Evolutionary conservation across 2,329 filamentous ascomycete species (phyloP).

Genomic region (Claviceps fusiformis): DNA sequence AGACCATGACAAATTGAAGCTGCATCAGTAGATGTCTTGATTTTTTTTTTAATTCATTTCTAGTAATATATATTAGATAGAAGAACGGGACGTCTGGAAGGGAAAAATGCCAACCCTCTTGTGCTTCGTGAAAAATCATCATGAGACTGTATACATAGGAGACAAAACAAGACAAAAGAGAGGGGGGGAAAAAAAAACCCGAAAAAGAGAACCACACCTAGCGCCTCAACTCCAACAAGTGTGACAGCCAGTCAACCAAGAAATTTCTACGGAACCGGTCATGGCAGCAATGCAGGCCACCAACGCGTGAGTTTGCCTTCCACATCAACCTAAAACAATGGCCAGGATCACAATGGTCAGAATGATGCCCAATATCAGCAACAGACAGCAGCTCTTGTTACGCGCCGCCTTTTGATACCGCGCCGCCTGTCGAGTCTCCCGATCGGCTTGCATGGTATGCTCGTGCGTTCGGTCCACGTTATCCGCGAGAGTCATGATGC

Average conservation of each 20-base stretch:
- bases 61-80: not conserved
- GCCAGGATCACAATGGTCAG: conserved; percentile 82
- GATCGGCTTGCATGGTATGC: conserved; percentile 72
- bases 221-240: conserved; percentile 6
- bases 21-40: not conserved
- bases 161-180: not conserved
- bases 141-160: conserved; percentile 4
- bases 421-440: conserved; percentile 72
- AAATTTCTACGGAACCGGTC: not conserved
- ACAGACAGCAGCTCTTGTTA: conserved; percentile 84
- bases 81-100: conserved; percentile 6
- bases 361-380: conserved; percentile 80
- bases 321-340: conserved; percentile 55
- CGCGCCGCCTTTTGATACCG: conserved; percentile 91
- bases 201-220: not conserved
- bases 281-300: not conserved
- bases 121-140: conserved; percentile 3
- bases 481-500: conserved; percentile 73
- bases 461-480: conserved; percentile 75
- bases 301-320: not conserved
- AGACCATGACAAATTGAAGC: no score
- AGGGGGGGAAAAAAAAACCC: not conserved
- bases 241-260: not conserved
- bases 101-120: conserved; percentile 5
- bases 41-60: not conserved